Evolutionary conservation across 352 stramenopile genomes (phyloP).

Genomic region (Discostella stelligera): DNA sequence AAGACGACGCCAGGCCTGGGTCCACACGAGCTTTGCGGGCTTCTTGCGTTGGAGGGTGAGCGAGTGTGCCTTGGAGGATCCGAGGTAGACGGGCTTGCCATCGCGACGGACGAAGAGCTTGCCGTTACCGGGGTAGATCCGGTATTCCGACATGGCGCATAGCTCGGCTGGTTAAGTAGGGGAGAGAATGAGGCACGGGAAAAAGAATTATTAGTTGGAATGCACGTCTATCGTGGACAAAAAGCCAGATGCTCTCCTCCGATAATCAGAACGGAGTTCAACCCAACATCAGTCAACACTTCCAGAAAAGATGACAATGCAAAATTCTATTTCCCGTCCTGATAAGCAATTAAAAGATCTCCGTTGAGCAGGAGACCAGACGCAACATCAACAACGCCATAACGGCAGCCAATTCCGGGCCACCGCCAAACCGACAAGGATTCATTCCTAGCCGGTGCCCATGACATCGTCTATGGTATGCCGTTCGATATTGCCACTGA

Average conservation of each 20-base stretch:
- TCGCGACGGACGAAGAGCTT: conserved; percentile 98
- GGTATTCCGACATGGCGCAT: conserved; percentile 89
- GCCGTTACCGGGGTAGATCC: conserved; percentile 98
- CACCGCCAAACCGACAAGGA: background rate
- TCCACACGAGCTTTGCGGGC: conserved; percentile 99
- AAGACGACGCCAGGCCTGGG: conserved; percentile 93
- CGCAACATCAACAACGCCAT: background rate
- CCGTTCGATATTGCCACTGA: background rate
- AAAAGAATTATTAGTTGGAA: background rate
- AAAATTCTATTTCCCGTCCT: background rate
- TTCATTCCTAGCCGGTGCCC: background rate
- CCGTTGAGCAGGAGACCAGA: background rate
- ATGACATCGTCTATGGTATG: background rate
- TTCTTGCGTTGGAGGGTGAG: conserved; percentile 99
- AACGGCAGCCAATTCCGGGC: background rate
- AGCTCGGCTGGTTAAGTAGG: conserved; percentile 76
- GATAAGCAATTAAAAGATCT: background rate
- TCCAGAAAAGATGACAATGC: background rate
- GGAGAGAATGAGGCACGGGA: conserved; percentile 1
- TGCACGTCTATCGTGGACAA: background rate
- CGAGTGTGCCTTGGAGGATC: conserved; percentile 96
- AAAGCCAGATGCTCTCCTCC: background rate
- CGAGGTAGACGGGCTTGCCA: conserved; percentile 93
- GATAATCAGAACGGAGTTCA: background rate
- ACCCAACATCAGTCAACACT: background rate